Conservation (phyloP, 208 protist species). For the Zelonia costaricensis region DNA sequence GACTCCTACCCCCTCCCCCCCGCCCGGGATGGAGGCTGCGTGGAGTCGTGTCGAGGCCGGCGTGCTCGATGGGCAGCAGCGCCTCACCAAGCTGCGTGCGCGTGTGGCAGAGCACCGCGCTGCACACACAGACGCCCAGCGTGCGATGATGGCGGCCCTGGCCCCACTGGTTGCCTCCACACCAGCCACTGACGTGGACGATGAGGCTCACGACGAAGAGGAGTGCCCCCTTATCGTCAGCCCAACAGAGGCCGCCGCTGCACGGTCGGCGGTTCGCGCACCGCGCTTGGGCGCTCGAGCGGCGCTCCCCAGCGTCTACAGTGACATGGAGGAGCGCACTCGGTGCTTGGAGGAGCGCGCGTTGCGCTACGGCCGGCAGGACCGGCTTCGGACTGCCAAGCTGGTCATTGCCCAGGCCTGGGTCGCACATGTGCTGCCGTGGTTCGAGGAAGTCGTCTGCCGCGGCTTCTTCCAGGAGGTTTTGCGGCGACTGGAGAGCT, state of each 20-base stretch:
- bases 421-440: conserved; percentile 28
- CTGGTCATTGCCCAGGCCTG: conserved; percentile 34
- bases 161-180: too few species aligned
- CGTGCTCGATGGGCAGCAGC: conserved; percentile 3
- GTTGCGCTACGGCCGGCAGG: neutral
- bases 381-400: conserved; percentile 20
- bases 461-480: conserved; percentile 14
- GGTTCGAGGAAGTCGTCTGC: conserved; percentile 26
- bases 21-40: conserved; percentile 14
- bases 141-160: too few species aligned
- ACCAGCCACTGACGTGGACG: too few species aligned
- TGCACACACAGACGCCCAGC: neutral
- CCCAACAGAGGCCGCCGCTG: too few species aligned
- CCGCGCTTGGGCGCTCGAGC: too few species aligned
- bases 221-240: too few species aligned
- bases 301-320: neutral
- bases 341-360: neutral
- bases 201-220: too few species aligned
- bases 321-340: neutral
- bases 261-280: too few species aligned
- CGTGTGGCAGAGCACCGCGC: neutral
- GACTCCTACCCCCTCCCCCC: too few species aligned
- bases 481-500: neutral
- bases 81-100: neutral
- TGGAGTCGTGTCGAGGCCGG: conserved; percentile 11